Percentiles rank a stretch among this genome's conserved stretches.
phyloP scores from a whole-genome alignment of 2,329 filamentous ascomycete genomes.

The Penicillium sp. region DNA sequence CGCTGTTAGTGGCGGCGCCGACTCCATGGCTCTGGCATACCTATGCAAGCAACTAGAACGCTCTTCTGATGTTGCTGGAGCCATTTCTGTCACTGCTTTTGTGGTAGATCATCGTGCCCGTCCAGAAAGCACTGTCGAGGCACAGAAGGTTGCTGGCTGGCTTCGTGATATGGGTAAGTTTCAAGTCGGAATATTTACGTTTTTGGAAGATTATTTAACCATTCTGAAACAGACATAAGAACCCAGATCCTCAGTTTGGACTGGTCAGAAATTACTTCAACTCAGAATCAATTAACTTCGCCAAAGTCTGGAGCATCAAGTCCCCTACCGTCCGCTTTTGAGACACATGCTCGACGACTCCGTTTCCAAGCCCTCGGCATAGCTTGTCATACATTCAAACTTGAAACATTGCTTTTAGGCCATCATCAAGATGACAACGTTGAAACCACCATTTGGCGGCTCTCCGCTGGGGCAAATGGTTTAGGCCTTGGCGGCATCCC shows the following conservation, averaged over 20 bases:
- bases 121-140: slow-evolving; percentile 56
- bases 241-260: slow-evolving; percentile 45
- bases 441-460: slow-evolving; percentile 81
- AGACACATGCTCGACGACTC: slow-evolving; percentile 70
- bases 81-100: slow-evolving; percentile 51
- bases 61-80: slow-evolving; percentile 19
- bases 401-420: slow-evolving; percentile 68
- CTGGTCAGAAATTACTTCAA: slow-evolving; percentile 48
- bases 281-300: neutral
- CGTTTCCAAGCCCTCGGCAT: slow-evolving; percentile 71
- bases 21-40: slow-evolving; percentile 93
- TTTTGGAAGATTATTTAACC: neutral
- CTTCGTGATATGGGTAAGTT: slow-evolving; percentile 46
- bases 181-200: neutral
- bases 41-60: slow-evolving; percentile 60
- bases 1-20: slow-evolving; percentile 87
- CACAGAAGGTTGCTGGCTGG: slow-evolving; percentile 50
- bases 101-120: slow-evolving; percentile 63
- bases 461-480: slow-evolving; percentile 66
- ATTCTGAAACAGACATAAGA: slow-evolving; percentile 29
- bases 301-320: slow-evolving; percentile 26
- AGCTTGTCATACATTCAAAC: slow-evolving; percentile 54
- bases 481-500: slow-evolving; percentile 72
- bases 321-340: slow-evolving; percentile 62
- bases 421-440: slow-evolving; percentile 91